These are phyloP conservation scores for Nicotiana otophora DNA, from an alignment of 257 asterid species.

Conservation along the genomic window DNA sequence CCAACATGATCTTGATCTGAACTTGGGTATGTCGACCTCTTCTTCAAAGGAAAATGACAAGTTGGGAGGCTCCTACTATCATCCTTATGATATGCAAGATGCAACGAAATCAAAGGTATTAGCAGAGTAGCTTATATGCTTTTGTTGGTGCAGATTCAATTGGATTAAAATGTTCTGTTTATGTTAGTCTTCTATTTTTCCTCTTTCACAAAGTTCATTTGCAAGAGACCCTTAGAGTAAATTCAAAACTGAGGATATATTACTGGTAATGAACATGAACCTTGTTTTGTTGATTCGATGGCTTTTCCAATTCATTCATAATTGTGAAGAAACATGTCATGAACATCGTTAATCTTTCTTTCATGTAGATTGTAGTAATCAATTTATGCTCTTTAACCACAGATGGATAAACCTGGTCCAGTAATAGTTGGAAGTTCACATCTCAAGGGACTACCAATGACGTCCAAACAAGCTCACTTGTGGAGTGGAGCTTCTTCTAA, in stretches of 20 bases:
- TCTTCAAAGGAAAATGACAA: conserved; percentile 37
- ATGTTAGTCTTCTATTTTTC: not conserved
- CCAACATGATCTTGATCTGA: conserved; percentile 55
- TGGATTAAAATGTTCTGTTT: not conserved
- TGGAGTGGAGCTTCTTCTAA: conserved; percentile 27
- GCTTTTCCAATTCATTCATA: not conserved
- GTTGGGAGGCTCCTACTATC: conserved; percentile 28
- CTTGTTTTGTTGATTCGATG: not conserved
- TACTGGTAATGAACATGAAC: not conserved
- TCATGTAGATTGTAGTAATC: not conserved
- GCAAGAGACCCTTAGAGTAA: not conserved
- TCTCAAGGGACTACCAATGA: conserved; percentile 26
- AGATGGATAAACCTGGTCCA: conserved; percentile 25
- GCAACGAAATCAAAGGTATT: conserved; percentile 36
- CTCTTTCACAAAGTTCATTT: not conserved
- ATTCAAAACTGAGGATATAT: not conserved
- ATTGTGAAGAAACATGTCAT: not conserved
- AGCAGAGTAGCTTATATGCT: not conserved
- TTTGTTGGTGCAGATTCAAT: not conserved
- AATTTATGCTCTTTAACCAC: not conserved
- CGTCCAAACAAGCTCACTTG: conserved; percentile 24
- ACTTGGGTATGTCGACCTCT: conserved; percentile 57
- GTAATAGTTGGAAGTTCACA: conserved; percentile 19
- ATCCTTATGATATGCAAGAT: conserved; percentile 37
- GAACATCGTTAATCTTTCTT: not conserved